Evolutionary conservation across 163 green algal genomes (phyloP).

Genomic region (Chlamydomonas reinhardtii): DNA sequence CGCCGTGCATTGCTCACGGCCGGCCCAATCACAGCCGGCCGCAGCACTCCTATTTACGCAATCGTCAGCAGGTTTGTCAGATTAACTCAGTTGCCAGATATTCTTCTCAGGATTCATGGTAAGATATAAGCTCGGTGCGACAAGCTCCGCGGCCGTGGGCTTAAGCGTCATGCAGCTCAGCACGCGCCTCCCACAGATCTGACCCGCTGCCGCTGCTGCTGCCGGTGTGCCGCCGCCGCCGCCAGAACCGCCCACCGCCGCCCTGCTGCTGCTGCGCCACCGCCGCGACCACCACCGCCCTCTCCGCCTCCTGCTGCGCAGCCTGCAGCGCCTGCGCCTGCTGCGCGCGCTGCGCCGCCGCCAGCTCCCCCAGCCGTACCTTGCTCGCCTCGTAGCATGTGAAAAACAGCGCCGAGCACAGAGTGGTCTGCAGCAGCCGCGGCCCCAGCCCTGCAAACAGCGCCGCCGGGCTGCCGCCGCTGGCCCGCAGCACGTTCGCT

Average conservation of each 20-base stretch:
- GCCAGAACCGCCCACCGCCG: background rate
- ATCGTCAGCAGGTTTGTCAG: too few species aligned
- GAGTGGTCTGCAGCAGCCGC: constrained; percentile 71
- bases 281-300: too few species aligned
- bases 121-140: background rate
- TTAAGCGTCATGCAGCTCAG: background rate
- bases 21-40: too few species aligned
- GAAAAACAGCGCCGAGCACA: constrained; percentile 85
- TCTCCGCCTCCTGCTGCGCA: too few species aligned
- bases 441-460: constrained; percentile 74
- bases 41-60: too few species aligned
- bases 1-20: too few species aligned
- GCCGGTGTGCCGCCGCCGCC: too few species aligned
- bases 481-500: constrained; percentile 36
- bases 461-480: constrained; percentile 54
- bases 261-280: background rate
- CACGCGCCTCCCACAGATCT: background rate
- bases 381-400: constrained; percentile 85
- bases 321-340: background rate
- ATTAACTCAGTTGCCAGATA: background rate
- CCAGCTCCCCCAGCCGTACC: constrained; percentile 41
- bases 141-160: too few species aligned
- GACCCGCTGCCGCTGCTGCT: background rate
- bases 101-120: background rate
- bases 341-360: background rate